Conservation (phyloP, 2,329 filamentous ascomycete genomes). For the Fusarium bactridioides region DNA sequence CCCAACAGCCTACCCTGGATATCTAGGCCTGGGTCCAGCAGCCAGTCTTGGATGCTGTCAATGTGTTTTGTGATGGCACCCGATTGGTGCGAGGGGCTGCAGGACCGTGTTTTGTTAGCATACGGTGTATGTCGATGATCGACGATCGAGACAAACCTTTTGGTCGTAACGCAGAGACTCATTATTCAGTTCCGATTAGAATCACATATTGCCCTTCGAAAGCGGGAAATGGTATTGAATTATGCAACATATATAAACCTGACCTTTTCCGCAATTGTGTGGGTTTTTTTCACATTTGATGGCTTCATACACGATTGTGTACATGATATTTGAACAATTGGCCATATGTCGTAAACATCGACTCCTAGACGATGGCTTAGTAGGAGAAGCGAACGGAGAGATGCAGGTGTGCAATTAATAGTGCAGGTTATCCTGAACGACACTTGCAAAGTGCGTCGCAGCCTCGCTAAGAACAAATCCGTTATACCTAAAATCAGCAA, state of each 20-base stretch:
- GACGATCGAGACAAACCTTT: accelerated
- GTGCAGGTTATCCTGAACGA: not conserved
- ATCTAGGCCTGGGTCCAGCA: accelerated
- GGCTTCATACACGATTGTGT: not conserved
- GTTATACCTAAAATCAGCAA: too few species aligned
- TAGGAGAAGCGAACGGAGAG: accelerated
- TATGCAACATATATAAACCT: not conserved
- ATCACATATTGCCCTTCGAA: too few species aligned
- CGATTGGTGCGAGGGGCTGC: not conserved
- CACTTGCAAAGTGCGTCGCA: accelerated
- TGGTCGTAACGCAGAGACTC: too few species aligned
- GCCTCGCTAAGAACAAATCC: not conserved
- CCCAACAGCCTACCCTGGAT: not conserved
- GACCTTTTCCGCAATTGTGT: not conserved
- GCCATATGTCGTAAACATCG: accelerated
- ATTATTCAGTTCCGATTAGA: too few species aligned
- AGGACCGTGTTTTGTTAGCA: not conserved
- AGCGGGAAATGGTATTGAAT: not conserved
- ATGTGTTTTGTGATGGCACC: accelerated
- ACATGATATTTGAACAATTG: accelerated
- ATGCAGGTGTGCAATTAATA: accelerated
- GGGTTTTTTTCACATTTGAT: too few species aligned
- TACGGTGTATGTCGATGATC: accelerated
- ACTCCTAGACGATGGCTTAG: accelerated
- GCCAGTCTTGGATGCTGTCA: not conserved